Evolutionary conservation across 768 basidiomycete genomes (phyloP), one percentile per base, ranked within the genome.

Genomic region (Mycena sanguinolenta): DNA sequence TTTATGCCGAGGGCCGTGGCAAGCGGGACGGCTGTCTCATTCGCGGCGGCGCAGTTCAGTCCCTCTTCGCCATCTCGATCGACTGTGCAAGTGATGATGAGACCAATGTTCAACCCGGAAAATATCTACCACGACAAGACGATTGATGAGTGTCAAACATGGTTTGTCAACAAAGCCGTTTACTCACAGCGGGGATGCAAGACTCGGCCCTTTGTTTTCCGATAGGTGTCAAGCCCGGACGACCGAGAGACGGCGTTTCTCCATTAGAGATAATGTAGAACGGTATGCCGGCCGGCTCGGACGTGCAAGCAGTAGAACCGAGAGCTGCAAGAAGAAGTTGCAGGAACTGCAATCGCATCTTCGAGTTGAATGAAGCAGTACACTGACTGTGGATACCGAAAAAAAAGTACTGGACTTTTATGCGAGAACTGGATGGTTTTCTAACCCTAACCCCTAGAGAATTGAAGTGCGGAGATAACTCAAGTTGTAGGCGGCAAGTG

Each of bases 241-340:
- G 73, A 34, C 65, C 65, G 2, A 79, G 63, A 17, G 78, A 78
- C 10, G 78, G 78, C 32, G 71, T 71, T 44, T 78, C 76, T 23
- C 75, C 77, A 30, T 79, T 78, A 10, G 74, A 69, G 65, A 79
- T 76, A 52, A 78, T 74, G 59, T 73, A 79, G 28, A 76, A 60
- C 27, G 58, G 58, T 60, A 17, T 23, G n/a, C 39, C 39, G 36
- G 57, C 57, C 34, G 55, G 3, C 55, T 36, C 38, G 34, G 55
- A 32, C 36, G 57, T 58, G n/a, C 14, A 58, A 3, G 57, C 57
- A 14, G 57, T 58, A 38, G 57, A 58, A 39, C 36, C 38, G 57
- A 58, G 1, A 58, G 57, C 57, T 17, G n/a, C 57, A 39, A 58
- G 57, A 58, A 58, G 36, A 58, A 39, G 57, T 38, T 58, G 57